These are phyloP conservation scores for Blastomyces parvus DNA, from an alignment of 2,329 filamentous ascomycete genomes.

Conservation along the genomic window DNA sequence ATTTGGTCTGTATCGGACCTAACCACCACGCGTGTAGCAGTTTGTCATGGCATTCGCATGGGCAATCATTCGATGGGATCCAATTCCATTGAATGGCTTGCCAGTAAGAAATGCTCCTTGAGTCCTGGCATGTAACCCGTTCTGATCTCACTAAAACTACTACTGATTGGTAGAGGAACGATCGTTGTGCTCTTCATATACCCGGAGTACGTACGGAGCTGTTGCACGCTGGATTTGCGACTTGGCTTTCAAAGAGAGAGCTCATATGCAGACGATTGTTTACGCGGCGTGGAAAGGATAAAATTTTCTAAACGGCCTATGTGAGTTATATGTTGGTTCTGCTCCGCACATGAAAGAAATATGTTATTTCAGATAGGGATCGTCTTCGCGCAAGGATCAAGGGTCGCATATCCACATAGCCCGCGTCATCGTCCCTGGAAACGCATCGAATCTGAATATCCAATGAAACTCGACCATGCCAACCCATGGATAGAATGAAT, in stretches of 20 bases:
- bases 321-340: neutral
- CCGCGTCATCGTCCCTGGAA: neutral
- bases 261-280: no score
- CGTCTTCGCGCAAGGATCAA: neutral
- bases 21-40: no score
- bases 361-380: neutral
- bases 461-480: neutral
- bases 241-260: no score
- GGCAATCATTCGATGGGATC: neutral
- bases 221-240: no score
- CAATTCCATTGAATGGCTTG: neutral
- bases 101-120: neutral
- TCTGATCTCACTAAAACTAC: neutral
- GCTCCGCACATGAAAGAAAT: neutral
- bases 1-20: no score
- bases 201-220: no score
- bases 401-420: neutral
- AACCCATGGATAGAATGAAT: neutral
- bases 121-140: neutral
- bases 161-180: neutral
- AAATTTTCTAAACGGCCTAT: neutral
- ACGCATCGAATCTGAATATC: neutral
- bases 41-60: no score
- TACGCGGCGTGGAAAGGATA: neutral
- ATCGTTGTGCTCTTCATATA: no score